phyloP scores from a whole-genome alignment of 108 stramenopile species.

The Fistulifera solaris region DNA sequence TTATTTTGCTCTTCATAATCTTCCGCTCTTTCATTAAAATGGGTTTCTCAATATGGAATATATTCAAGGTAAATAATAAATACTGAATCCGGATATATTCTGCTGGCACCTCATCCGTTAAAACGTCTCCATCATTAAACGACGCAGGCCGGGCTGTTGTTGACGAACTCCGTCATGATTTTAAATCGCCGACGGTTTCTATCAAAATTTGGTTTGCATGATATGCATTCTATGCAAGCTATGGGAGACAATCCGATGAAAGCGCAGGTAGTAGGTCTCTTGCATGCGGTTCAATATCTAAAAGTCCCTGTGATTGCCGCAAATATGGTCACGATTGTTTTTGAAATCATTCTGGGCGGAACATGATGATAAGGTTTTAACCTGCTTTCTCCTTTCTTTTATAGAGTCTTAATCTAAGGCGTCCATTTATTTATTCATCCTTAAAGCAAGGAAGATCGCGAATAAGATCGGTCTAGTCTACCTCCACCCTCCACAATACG shows the following conservation, averaged over 20 bases:
- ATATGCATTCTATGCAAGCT: constrained; percentile 43
- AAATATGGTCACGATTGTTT: constrained; percentile 68
- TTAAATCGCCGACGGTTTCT: constrained; percentile 74
- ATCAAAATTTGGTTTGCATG: constrained; percentile 70
- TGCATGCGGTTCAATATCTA: constrained; percentile 77
- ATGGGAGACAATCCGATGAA: constrained; percentile 42
- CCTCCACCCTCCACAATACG: too few species aligned
- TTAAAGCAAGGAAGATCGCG: too few species aligned
- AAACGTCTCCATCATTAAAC: not conserved
- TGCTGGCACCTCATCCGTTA: not conserved
- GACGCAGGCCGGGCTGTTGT: constrained; percentile 61
- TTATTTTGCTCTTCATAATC: too few species aligned
- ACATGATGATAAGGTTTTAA: too few species aligned
- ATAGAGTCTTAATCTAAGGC: too few species aligned
- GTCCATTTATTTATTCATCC: too few species aligned
- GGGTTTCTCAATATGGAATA: constrained; percentile 84
- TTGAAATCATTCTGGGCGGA: constrained; percentile 79
- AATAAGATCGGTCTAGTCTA: too few species aligned
- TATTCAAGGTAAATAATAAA: constrained; percentile 67
- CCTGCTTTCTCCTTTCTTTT: too few species aligned
- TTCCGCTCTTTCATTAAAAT: constrained; percentile 25
- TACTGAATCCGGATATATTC: not conserved
- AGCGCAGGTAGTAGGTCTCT: constrained; percentile 55
- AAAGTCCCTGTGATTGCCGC: constrained; percentile 72
- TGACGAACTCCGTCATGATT: constrained; percentile 68